phyloP scores from a whole-genome alignment of 352 stramenopile genomes.

The Phytophthora sp. region DNA sequence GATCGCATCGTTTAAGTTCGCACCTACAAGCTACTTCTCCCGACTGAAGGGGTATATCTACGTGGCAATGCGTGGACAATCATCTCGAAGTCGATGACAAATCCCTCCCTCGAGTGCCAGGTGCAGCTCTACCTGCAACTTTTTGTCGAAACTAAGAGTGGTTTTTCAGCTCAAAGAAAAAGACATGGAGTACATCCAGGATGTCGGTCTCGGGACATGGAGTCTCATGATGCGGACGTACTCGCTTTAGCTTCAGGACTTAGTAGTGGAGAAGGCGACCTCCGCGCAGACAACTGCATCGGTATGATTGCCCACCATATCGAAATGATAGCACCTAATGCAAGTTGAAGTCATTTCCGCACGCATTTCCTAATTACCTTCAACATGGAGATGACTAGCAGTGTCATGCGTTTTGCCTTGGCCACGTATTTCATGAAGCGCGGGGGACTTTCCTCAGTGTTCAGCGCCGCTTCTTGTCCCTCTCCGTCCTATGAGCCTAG shows the following conservation, averaged over 20 bases:
- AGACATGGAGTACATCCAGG: constrained; percentile 14
- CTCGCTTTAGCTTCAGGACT: background rate
- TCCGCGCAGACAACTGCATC: background rate
- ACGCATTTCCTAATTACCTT: background rate
- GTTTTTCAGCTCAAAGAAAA: background rate
- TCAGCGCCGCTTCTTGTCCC: background rate
- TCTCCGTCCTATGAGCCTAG: constrained; percentile 9
- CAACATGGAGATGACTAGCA: constrained; percentile 41
- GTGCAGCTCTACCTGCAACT: constrained; percentile 11
- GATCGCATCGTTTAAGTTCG: constrained; percentile 11
- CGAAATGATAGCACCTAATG: constrained; percentile 1
- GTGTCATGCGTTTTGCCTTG: constrained; percentile 45
- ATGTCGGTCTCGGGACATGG: background rate
- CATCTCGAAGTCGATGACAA: background rate
- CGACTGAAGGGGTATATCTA: background rate
- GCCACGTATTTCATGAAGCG: constrained; percentile 48
- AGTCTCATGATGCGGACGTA: background rate
- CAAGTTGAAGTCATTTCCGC: constrained; percentile 38
- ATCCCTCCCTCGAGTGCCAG: background rate
- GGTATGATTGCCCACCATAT: background rate
- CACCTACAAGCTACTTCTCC: constrained; percentile 2
- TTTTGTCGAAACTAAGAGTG: constrained; percentile 1
- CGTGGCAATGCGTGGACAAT: constrained; percentile 3
- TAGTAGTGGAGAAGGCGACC: background rate
- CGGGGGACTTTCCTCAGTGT: background rate